A percentile compares a stretch with the other conserved stretches of the same genome.
These are phyloP conservation scores for Malus asiatica DNA, from an alignment of 306 rosid species.

Conservation along the genomic window DNA sequence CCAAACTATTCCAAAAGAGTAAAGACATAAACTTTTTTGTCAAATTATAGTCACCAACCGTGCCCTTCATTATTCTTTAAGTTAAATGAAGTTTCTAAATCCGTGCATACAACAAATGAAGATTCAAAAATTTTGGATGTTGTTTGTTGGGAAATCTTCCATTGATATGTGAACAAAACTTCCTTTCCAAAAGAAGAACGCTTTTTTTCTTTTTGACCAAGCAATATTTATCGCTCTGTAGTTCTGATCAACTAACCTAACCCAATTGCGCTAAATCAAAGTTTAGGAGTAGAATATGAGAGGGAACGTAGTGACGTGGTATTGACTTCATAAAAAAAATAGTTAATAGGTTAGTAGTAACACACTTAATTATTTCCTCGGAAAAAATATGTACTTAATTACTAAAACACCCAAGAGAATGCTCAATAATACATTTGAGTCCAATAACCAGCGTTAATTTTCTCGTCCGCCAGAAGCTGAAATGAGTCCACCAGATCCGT, in stretches of 20 bases:
- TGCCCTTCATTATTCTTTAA: neutral
- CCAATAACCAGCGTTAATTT: neutral
- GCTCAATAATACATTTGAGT: neutral
- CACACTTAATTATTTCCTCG: neutral
- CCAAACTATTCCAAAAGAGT: neutral
- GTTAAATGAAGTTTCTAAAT: neutral
- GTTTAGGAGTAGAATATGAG: neutral
- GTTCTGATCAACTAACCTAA: too few species aligned
- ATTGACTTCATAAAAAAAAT: neutral
- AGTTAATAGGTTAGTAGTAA: neutral
- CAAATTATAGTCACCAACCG: neutral
- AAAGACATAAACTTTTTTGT: neutral
- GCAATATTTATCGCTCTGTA: too few species aligned
- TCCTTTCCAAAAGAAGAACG: neutral
- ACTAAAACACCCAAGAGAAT: neutral
- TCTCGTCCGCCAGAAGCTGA: neutral
- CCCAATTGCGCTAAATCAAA: neutral
- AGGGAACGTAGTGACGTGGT: neutral
- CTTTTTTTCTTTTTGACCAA: neutral
- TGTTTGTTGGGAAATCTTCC: neutral
- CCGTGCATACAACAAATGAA: neutral
- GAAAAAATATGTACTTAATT: neutral
- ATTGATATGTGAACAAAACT: neutral
- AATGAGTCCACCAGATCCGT: neutral
- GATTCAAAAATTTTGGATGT: neutral